Base-by-base conservation (phyloP, 352 stramenopile genomes). In the Hyaloperonospora arabidopsidis region DNA sequence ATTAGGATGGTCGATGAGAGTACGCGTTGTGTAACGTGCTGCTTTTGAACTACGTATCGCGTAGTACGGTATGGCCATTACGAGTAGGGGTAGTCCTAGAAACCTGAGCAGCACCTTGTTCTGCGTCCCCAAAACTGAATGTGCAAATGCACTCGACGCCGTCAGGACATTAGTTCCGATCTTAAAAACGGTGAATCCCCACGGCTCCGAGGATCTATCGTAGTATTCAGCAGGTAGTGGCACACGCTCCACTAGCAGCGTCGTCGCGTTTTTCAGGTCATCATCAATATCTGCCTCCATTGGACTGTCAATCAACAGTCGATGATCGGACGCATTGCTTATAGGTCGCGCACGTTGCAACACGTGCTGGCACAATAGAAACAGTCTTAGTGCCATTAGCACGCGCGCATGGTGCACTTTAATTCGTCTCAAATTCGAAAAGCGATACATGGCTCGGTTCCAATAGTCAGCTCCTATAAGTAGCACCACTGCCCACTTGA, bases 281-380 rank as follows among this genome's bases (percentile, higher is more conserved):
- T 94, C 84, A 47, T 94, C 83, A 58, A 94, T 94, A 55, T 93
- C 84, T 35, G 80, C 73, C 48, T 91, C 80, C 65, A 89, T 88
- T 1, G 84, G 84, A 48, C 80, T 76, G 60, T 91, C 80, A 54
- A 93, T 93, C 34, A 93, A 58, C 7, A 93, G 59, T 7, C 84
- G 76, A 39, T 86, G 76, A 54, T 89, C 81, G 15, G 81, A 90
- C 21, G 59, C 73, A 35, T 87, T 86, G 12, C 65, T 82, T 50
- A 88, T 69, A 1, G 82, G 79, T 5, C 84, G 59, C 25, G 84
- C 79, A 17, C 84, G 79, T 49, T 93, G 79, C 11, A 93, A 62
- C 47, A 93, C 84, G 59, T 92, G 77, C 50, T 93, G 79, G 17
- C 79, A 92, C 2, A 93, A 63, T 50, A 93, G 49, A 22, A 93